phyloP scores from a whole-genome alignment of 768 basidiomycete genomes.

The Chalciporus chontae region DNA sequence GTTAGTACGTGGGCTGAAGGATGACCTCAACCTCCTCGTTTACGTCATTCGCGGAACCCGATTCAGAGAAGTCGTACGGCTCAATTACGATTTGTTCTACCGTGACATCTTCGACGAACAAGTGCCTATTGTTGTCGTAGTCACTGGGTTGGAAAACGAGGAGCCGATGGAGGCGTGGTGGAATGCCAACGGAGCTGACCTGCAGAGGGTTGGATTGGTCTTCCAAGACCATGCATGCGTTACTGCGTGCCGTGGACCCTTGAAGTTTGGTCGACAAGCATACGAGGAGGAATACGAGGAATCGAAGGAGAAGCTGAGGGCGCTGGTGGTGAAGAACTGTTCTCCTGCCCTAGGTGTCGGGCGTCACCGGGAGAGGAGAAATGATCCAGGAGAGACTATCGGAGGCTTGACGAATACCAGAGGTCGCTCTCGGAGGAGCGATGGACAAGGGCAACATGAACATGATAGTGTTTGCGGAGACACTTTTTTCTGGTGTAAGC shows the following conservation, averaged over 20 bases:
- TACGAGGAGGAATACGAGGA: not conserved
- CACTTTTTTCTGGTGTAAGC: too few relatives aligned
- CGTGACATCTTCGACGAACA: not conserved
- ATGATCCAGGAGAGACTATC: not conserved
- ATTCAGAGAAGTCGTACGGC: not conserved
- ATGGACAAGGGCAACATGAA: not conserved
- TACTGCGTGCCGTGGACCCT: not conserved
- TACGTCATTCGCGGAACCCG: slow-evolving; percentile 4
- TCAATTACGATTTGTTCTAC: slow-evolving; percentile 1
- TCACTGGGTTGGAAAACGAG: slow-evolving; percentile 3
- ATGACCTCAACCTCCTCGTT: slow-evolving; percentile 1
- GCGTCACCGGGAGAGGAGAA: not conserved
- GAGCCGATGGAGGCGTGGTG: slow-evolving; percentile 6
- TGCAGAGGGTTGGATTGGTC: not conserved
- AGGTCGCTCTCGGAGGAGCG: not conserved
- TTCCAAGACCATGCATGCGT: not conserved
- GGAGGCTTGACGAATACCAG: not conserved
- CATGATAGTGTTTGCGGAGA: not conserved
- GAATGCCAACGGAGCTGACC: not conserved
- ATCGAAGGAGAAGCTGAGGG: not conserved
- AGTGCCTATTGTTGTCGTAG: slow-evolving; percentile 5
- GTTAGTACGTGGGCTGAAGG: not conserved
- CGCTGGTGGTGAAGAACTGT: not conserved
- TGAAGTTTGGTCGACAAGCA: not conserved
- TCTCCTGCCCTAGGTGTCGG: not conserved